Percentiles rank a stretch among this genome's conserved stretches.
Conservation (phyloP, 352 stramenopile species). For the Blastocystis sp. region DNA sequence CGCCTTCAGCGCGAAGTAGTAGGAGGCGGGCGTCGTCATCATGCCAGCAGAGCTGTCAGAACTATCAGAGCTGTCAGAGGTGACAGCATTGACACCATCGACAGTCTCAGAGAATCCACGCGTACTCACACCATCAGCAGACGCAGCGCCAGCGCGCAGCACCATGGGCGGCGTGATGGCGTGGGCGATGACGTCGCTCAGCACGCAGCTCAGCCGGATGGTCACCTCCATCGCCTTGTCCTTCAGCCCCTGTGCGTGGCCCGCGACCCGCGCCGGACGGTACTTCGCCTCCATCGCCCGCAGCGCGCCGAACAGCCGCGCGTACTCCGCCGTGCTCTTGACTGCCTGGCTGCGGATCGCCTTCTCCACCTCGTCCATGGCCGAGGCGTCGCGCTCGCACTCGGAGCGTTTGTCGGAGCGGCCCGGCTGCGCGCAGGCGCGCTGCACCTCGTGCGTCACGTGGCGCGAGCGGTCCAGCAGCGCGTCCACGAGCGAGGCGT, state of each 20-base stretch:
- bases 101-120: too few relatives aligned
- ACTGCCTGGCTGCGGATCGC: neutral
- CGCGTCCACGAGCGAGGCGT: neutral
- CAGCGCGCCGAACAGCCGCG: neutral
- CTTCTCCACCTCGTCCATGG: neutral
- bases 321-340: neutral
- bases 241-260: neutral
- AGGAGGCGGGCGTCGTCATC: neutral
- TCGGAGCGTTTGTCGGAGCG: neutral
- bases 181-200: conserved; percentile 33
- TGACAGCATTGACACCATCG: too few relatives aligned
- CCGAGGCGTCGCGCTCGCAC: neutral
- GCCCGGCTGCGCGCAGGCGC: neutral
- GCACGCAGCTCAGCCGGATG: conserved; percentile 21
- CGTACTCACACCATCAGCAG: neutral
- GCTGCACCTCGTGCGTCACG: neutral
- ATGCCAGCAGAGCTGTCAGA: too few relatives aligned
- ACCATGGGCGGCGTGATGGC: conserved; percentile 32
- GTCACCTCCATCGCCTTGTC: conserved; percentile 37
- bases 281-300: neutral
- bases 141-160: neutral
- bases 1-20: neutral
- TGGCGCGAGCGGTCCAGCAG: neutral
- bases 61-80: too few relatives aligned
- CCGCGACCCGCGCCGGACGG: neutral